phyloP scores from a whole-genome alignment of 1,284 basidiomycete species.

The Melampsora larici-populina region DNA sequence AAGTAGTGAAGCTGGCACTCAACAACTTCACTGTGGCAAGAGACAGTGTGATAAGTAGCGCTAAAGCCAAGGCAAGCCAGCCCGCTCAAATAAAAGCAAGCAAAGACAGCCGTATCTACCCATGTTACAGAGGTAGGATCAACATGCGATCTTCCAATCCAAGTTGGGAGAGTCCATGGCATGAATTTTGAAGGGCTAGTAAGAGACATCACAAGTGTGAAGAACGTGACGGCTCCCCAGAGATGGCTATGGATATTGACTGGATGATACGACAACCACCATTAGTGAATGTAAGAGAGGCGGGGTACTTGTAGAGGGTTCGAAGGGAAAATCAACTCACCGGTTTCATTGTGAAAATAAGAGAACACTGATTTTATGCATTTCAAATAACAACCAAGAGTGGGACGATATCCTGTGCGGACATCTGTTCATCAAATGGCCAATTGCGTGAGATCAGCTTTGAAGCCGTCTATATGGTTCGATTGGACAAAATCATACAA shows the following conservation, averaged over 20 bases:
- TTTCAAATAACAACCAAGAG: constrained; percentile 11
- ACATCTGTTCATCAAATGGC: constrained; percentile 11
- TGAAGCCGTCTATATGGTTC: too few species aligned
- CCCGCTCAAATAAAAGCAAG: constrained; percentile 69
- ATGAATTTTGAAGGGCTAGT: constrained; percentile 25
- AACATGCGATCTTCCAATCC: background rate
- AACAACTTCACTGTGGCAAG: constrained; percentile 70
- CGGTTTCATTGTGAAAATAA: constrained; percentile 43
- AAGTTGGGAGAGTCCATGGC: constrained; percentile 22
- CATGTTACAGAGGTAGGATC: constrained; percentile 57
- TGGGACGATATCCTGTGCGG: constrained; percentile 38
- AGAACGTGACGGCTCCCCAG: constrained; percentile 68
- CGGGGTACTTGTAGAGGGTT: background rate
- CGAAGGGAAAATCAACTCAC: constrained; percentile 13
- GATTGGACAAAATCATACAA: constrained; percentile 4
- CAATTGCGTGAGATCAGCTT: background rate
- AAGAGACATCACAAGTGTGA: constrained; percentile 59
- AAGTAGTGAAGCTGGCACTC: constrained; percentile 41
- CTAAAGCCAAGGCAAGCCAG: constrained; percentile 71
- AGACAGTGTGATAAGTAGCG: constrained; percentile 71
- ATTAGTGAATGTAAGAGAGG: background rate
- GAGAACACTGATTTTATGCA: constrained; percentile 35
- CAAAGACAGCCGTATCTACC: constrained; percentile 66
- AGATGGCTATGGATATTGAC: constrained; percentile 89
- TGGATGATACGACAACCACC: constrained; percentile 50